phyloP scores from a whole-genome alignment of 352 stramenopile genomes.

The Globisporangium spinosum region DNA sequence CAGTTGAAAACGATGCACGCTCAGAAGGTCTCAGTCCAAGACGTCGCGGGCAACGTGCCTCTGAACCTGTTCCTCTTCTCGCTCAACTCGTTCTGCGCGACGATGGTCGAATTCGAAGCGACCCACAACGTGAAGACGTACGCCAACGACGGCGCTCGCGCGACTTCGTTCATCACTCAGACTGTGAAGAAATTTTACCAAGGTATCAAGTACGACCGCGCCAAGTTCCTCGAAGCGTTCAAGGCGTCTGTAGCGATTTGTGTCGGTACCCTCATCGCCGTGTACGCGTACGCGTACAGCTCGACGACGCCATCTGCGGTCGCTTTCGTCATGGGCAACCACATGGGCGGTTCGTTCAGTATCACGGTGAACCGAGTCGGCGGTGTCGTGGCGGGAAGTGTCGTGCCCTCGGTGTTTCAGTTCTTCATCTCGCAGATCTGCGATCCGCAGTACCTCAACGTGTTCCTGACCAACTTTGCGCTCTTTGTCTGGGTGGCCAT shows the following conservation, averaged over 20 bases:
- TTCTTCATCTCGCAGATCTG: slow-evolving; percentile 84
- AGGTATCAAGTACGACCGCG: slow-evolving; percentile 30
- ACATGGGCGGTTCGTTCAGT: slow-evolving; percentile 74
- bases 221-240: slow-evolving; percentile 37
- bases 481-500: slow-evolving; percentile 72
- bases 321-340: slow-evolving; percentile 77
- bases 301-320: slow-evolving; percentile 54
- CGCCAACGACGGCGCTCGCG: slow-evolving; percentile 32
- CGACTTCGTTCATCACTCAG: slow-evolving; percentile 37
- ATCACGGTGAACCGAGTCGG: slow-evolving; percentile 79
- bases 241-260: slow-evolving; percentile 62
- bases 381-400: slow-evolving; percentile 72
- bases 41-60: slow-evolving; percentile 75
- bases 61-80: slow-evolving; percentile 83
- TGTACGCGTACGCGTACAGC: slow-evolving; percentile 77
- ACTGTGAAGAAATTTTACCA: slow-evolving; percentile 34
- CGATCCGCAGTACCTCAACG: slow-evolving; percentile 31
- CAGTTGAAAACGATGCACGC: slow-evolving; percentile 52
- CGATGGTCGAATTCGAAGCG: slow-evolving; percentile 67
- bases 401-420: slow-evolving; percentile 79
- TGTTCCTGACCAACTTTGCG: slow-evolving; percentile 42
- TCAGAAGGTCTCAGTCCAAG: slow-evolving; percentile 51
- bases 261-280: slow-evolving; percentile 55
- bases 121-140: slow-evolving; percentile 62
- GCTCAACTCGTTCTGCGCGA: slow-evolving; percentile 79